These are phyloP conservation scores for Lactarius quietus DNA, from an alignment of 768 basidiomycete genomes.

Conservation along the genomic window DNA sequence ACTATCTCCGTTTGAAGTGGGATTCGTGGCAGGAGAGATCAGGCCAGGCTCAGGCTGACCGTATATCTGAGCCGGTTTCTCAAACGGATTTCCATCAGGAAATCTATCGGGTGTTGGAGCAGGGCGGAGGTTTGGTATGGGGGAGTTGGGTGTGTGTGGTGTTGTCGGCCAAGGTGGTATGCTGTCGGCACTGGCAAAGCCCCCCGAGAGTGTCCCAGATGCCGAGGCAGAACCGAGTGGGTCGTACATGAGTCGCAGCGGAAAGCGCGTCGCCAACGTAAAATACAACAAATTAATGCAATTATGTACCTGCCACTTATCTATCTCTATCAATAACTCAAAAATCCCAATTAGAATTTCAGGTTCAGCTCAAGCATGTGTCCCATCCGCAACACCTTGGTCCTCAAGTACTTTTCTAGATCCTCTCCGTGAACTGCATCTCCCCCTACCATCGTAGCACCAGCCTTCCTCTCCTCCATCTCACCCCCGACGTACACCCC, in stretches of 20 bases:
- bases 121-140: slow-evolving; percentile 67
- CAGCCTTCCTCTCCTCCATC: slow-evolving; percentile 44
- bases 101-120: slow-evolving; percentile 53
- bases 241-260: slow-evolving; percentile 54
- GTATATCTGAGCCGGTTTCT: slow-evolving; percentile 81
- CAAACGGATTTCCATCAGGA: slow-evolving; percentile 51
- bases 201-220: slow-evolving; percentile 34
- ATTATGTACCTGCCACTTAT: not conserved
- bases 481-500: slow-evolving; percentile 26
- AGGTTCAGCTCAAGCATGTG: slow-evolving; percentile 69
- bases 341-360: not conserved
- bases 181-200: slow-evolving; percentile 44
- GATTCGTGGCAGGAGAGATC: slow-evolving; percentile 67
- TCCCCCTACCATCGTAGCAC: slow-evolving; percentile 79
- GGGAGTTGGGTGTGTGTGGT: slow-evolving; percentile 66
- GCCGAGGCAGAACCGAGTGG: slow-evolving; percentile 51
- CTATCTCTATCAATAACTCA: slow-evolving; percentile 2
- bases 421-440: slow-evolving; percentile 76
- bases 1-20: slow-evolving; percentile 62
- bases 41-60: slow-evolving; percentile 82
- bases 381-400: slow-evolving; percentile 97
- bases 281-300: not conserved
- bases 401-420: slow-evolving; percentile 90
- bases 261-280: not conserved
- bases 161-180: slow-evolving; percentile 78